These are phyloP conservation scores for Ophiostoma quercus DNA, from an alignment of 2,329 filamentous ascomycete species.

Conservation along the genomic window DNA sequence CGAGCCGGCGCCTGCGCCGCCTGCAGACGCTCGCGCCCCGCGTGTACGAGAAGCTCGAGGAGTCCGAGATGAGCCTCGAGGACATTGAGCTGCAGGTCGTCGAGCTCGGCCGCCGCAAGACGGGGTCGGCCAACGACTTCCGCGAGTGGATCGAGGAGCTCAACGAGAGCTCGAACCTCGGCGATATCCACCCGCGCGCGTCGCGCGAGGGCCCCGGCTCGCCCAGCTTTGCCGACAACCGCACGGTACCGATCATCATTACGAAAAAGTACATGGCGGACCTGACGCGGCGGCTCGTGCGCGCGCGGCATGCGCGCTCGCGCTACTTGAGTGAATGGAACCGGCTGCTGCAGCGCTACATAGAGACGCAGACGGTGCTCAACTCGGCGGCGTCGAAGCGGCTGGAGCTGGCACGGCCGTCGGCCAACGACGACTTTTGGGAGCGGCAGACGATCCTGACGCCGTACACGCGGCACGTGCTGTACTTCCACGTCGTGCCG, in stretches of 20 bases:
- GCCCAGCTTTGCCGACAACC: slow-evolving; percentile 31
- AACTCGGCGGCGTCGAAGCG: slow-evolving; percentile 76
- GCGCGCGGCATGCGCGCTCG: slow-evolving; percentile 75
- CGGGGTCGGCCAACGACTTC: slow-evolving; percentile 67
- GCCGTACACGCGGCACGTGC: slow-evolving; percentile 74
- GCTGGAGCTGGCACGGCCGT: slow-evolving; percentile 63
- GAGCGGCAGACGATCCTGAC: slow-evolving; percentile 60
- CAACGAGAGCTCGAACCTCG: slow-evolving; percentile 59
- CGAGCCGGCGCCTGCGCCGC: slow-evolving; percentile 66
- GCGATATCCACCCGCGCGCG: slow-evolving; percentile 28
- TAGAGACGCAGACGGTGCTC: slow-evolving; percentile 71
- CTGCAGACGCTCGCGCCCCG: slow-evolving; percentile 75
- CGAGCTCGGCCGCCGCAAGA: slow-evolving; percentile 75
- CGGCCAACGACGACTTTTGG: slow-evolving; percentile 51
- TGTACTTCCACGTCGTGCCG: slow-evolving; percentile 70
- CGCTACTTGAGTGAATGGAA: slow-evolving; percentile 86
- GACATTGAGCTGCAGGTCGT: slow-evolving; percentile 74
- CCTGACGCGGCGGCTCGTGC: slow-evolving; percentile 72
- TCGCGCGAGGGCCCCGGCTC: slow-evolving; percentile 29
- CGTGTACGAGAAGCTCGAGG: slow-evolving; percentile 80
- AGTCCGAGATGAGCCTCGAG: slow-evolving; percentile 73
- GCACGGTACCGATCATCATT: slow-evolving; percentile 69
- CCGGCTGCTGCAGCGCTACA: slow-evolving; percentile 66
- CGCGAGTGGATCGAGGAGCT: slow-evolving; percentile 96
- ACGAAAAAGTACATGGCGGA: slow-evolving; percentile 92